phyloP scores from a whole-genome alignment of 495 filamentous ascomycete genomes.

The Astrothelium macrocarpum region DNA sequence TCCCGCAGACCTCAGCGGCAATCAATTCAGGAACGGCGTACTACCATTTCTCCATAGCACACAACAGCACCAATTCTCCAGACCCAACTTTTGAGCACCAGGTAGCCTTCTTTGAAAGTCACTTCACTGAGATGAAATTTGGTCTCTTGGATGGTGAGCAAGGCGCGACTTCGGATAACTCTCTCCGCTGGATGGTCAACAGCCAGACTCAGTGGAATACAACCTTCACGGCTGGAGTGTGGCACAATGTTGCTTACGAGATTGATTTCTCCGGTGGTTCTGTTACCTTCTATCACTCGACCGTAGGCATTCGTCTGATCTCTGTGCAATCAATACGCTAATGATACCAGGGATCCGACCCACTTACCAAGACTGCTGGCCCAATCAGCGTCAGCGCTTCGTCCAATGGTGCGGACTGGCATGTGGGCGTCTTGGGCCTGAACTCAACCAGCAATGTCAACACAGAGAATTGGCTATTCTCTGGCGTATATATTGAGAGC shows the following conservation, averaged over 20 bases:
- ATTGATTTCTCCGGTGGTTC: constrained; percentile 47
- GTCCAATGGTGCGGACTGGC: constrained; percentile 65
- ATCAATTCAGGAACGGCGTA: constrained; percentile 53
- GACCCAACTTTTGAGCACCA: constrained; percentile 57
- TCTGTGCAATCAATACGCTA: neutral
- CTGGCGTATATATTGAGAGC: constrained; percentile 60
- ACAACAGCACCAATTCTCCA: constrained; percentile 48
- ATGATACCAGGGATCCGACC: constrained; percentile 35
- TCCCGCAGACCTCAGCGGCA: constrained; percentile 56
- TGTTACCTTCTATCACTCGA: constrained; percentile 62
- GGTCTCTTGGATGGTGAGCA: constrained; percentile 49
- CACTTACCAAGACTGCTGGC: constrained; percentile 46
- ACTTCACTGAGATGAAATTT: constrained; percentile 69
- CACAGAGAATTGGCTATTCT: constrained; percentile 62
- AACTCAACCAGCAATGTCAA: constrained; percentile 45
- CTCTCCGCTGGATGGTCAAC: constrained; percentile 45
- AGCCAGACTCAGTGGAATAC: constrained; percentile 45
- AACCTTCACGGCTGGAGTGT: constrained; percentile 45
- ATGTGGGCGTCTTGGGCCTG: constrained; percentile 60
- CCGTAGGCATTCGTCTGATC: constrained; percentile 10
- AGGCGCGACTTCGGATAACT: constrained; percentile 40
- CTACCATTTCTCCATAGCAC: constrained; percentile 64
- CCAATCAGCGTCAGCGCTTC: constrained; percentile 49
- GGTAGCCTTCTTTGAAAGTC: constrained; percentile 65
- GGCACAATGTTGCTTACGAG: constrained; percentile 62